Conservation (phyloP, 2,329 filamentous ascomycete genomes). For the Drechslerella coelobrocha region DNA sequence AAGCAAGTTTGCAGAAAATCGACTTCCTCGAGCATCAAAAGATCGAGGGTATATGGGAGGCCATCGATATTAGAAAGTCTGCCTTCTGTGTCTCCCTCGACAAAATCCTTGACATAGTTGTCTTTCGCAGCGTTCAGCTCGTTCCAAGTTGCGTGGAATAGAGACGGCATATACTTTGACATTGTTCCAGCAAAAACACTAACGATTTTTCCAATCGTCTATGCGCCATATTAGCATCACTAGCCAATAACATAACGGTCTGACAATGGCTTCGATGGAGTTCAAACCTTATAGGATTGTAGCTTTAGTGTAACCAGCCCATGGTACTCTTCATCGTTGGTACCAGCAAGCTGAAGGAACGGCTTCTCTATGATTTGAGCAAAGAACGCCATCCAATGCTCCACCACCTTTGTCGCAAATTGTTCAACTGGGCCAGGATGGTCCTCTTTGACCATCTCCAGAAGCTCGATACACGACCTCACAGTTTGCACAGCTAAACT, state of each 20-base stretch:
- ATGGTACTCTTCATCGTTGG: constrained; percentile 71
- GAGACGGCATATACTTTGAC: constrained; percentile 77
- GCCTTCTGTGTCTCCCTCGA: constrained; percentile 82
- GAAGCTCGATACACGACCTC: constrained; percentile 86
- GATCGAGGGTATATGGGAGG: constrained; percentile 93
- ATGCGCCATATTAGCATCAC: constrained; percentile 50
- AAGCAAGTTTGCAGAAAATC: constrained; percentile 94
- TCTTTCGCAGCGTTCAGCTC: constrained; percentile 77
- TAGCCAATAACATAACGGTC: constrained; percentile 21
- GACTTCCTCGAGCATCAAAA: constrained; percentile 88
- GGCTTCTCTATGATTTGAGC: constrained; percentile 75
- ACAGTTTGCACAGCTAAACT: constrained; percentile 90
- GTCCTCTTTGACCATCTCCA: constrained; percentile 96
- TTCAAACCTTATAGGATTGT: constrained; percentile 78
- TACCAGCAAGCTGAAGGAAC: constrained; percentile 69
- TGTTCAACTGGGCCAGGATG: constrained; percentile 83
- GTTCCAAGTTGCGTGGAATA: constrained; percentile 89
- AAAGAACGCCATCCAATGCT: constrained; percentile 89
- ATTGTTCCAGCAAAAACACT: constrained; percentile 81
- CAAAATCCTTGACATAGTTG: constrained; percentile 81
- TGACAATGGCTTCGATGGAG: background rate
- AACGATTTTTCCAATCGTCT: constrained; percentile 88
- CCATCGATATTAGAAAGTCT: constrained; percentile 87
- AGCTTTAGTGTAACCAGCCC: constrained; percentile 85
- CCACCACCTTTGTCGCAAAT: constrained; percentile 86